Percentiles rank a stretch among this genome's conserved stretches.
Conservation (phyloP, 352 stramenopile genomes). For the Phytophthora foliorum region DNA sequence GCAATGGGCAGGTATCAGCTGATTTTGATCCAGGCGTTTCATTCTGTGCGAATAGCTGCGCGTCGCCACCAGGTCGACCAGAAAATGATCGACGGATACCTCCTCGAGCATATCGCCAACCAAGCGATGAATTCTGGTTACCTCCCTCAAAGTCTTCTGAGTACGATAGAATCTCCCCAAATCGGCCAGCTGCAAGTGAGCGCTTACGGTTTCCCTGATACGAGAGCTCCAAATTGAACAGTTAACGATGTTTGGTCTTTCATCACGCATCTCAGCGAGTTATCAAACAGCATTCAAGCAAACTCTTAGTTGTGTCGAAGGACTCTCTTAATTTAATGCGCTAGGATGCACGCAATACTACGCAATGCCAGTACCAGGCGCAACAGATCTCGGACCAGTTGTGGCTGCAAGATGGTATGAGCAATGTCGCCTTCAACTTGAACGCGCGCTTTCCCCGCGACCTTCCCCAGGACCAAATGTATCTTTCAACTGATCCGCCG, state of each 20-base stretch:
- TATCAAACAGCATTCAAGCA: too few species aligned
- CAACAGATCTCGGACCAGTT: too few species aligned
- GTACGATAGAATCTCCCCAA: constrained; percentile 4
- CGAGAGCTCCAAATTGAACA: not conserved
- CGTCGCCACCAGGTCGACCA: constrained; percentile 11
- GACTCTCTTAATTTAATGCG: too few species aligned
- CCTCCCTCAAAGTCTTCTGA: constrained; percentile 17
- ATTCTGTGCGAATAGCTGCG: constrained; percentile 28
- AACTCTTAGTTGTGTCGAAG: too few species aligned
- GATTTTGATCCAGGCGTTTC: constrained; percentile 24
- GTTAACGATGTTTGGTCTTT: not conserved
- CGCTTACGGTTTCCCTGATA: not conserved
- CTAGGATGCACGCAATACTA: too few species aligned
- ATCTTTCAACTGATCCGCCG: not conserved
- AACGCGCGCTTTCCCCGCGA: not conserved
- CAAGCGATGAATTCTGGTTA: constrained; percentile 26
- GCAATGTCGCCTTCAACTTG: not conserved
- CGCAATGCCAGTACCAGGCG: too few species aligned
- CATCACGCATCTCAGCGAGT: not conserved
- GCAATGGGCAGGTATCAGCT: constrained; percentile 13
- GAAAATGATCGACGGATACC: constrained; percentile 11
- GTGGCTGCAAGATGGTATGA: too few species aligned
- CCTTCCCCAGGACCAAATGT: too few species aligned
- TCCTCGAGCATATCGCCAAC: constrained; percentile 15
- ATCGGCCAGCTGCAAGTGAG: constrained; percentile 30